A percentile compares a stretch with the other conserved stretches of the same genome.
Evolutionary conservation across 495 filamentous ascomycete genomes (phyloP).

Genomic region (Letharia lupina): DNA sequence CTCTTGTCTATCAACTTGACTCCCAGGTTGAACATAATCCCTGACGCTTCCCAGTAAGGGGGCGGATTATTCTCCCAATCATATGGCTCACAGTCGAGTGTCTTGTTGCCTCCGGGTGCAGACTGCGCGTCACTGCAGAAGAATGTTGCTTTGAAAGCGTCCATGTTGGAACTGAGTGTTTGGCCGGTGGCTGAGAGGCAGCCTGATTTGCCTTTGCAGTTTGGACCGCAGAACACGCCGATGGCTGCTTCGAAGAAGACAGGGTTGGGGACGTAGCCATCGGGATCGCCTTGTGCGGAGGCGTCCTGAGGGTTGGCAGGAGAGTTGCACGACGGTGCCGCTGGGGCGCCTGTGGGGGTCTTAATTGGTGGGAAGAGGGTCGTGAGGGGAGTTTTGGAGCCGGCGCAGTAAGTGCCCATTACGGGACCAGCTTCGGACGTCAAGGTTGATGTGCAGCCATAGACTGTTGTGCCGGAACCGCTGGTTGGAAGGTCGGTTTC

Average conservation of each 20-base stretch:
- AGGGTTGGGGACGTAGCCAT: neutral
- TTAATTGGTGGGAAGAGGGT: neutral
- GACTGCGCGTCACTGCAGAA: neutral
- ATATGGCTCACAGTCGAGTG: neutral
- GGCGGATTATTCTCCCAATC: conserved; percentile 1
- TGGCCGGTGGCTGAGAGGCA: neutral
- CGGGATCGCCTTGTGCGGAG: neutral
- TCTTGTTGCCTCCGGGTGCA: neutral
- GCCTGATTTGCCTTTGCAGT: neutral
- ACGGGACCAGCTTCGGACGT: neutral
- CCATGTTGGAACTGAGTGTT: neutral
- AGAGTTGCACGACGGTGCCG: neutral
- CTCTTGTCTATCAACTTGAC: neutral
- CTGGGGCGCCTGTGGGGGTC: neutral
- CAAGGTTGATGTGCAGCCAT: neutral
- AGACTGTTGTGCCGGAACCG: neutral
- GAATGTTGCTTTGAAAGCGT: neutral
- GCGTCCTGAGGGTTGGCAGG: neutral
- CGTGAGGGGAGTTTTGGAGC: neutral
- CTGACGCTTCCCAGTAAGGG: neutral
- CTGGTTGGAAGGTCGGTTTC: neutral
- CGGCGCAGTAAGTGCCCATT: neutral
- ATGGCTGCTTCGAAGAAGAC: conserved; percentile 7
- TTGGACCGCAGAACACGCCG: neutral
- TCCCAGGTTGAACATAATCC: neutral